Percentiles rank a stretch among this genome's conserved stretches.
Conservation (phyloP, 179 eudicot species). For the Sideroxylon spinosum region DNA sequence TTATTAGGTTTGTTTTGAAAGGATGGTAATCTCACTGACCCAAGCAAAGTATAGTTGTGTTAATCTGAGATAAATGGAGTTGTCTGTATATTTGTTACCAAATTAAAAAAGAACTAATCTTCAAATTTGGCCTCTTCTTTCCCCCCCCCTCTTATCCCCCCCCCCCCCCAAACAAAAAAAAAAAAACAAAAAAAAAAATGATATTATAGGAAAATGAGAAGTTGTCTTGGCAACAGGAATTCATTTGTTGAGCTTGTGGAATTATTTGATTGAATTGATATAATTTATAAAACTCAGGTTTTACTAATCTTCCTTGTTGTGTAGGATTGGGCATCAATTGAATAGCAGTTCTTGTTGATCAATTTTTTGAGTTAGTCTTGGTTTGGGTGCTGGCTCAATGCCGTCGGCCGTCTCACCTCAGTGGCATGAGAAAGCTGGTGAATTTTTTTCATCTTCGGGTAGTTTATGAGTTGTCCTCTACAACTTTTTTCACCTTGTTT, state of each 20-base stretch:
- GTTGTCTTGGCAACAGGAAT: background rate
- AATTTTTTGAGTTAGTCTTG: conserved; percentile 11
- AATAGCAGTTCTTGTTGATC: background rate
- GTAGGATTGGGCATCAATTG: background rate
- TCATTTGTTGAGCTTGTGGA: background rate
- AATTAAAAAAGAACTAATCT: background rate
- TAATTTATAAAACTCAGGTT: background rate
- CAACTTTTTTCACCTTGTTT: background rate
- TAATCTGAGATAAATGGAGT: background rate
- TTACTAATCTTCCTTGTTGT: background rate
- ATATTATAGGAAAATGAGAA: too few relatives aligned
- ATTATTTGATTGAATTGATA: background rate
- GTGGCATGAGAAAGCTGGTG: conserved; percentile 96
- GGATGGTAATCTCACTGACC: conserved; percentile 1
- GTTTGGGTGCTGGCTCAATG: conserved; percentile 41
- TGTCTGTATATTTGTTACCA: background rate
- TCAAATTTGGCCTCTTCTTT: background rate
- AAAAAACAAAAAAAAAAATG: background rate
- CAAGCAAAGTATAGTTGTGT: background rate
- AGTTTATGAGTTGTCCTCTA: background rate
- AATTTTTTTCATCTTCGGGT: conserved; percentile 82
- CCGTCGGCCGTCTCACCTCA: conserved; percentile 65
- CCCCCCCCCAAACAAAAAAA: background rate
- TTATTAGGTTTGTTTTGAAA: background rate
- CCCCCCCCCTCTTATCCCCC: too few relatives aligned